phyloP scores from a whole-genome alignment of 345 rosid species.

The Gossypium arboreum region DNA sequence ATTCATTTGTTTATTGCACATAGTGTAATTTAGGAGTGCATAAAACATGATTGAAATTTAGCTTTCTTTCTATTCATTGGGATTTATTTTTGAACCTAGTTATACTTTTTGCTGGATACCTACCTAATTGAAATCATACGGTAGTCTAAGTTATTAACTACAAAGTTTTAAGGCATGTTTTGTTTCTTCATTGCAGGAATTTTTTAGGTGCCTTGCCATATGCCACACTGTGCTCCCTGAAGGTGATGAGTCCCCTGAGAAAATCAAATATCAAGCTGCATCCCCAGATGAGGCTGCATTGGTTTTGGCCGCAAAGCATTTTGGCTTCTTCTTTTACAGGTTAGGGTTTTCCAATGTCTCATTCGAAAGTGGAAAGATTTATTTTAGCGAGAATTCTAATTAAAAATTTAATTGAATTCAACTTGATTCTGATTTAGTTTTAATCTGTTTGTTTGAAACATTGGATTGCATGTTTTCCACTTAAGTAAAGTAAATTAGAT shows the following conservation, averaged over 20 bases:
- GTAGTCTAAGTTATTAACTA: background rate
- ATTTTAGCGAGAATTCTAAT: background rate
- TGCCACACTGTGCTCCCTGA: conserved; percentile 99
- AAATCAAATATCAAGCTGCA: conserved; percentile 94
- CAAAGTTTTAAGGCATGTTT: conserved; percentile 4
- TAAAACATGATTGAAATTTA: background rate
- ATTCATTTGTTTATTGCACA: background rate
- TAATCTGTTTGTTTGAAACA: background rate
- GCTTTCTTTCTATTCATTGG: background rate
- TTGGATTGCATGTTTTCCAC: background rate
- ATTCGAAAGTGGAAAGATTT: background rate
- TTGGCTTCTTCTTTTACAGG: conserved; percentile 98
- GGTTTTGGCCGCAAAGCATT: conserved; percentile 95
- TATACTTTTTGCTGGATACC: background rate
- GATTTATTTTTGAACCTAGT: background rate
- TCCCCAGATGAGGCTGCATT: conserved; percentile 99
- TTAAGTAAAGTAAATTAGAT: background rate
- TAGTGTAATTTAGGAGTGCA: background rate
- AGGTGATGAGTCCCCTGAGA: conserved; percentile 97
- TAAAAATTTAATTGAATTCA: background rate
- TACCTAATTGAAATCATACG: background rate
- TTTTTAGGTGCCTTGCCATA: conserved; percentile 97
- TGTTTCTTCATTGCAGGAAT: conserved; percentile 59
- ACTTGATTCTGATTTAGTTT: background rate
- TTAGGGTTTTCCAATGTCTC: conserved; percentile 17